These are phyloP conservation scores for Fraxinus sp. DNA, from an alignment of 305 asterid genomes.

Conservation along the genomic window DNA sequence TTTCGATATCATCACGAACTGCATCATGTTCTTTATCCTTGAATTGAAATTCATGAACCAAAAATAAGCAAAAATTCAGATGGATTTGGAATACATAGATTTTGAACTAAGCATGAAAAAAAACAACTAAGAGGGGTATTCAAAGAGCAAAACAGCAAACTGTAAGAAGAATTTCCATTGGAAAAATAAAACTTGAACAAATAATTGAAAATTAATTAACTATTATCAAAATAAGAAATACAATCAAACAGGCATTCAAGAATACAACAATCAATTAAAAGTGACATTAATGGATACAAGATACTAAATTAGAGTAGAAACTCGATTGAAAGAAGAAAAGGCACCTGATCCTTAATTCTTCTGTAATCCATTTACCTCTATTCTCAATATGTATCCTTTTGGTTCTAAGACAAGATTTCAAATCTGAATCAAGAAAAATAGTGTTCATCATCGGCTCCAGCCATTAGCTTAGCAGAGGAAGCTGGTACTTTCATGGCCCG, in stretches of 20 bases:
- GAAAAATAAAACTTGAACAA: not conserved
- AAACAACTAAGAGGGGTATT: not conserved
- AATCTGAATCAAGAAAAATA: not conserved
- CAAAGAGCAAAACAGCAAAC: not conserved
- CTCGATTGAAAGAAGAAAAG: not conserved
- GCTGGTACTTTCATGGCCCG: not conserved
- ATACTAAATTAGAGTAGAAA: not conserved
- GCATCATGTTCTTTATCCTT: conserved; percentile 55
- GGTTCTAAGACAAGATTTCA: not conserved
- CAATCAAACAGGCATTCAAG: not conserved
- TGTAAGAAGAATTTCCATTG: not conserved
- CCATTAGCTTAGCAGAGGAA: not conserved
- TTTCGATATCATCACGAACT: conserved; percentile 52
- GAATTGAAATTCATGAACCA: conserved; percentile 18
- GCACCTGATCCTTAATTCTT: conserved; percentile 71
- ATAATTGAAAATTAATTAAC: conserved; percentile 9
- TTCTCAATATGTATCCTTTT: not conserved
- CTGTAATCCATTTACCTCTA: conserved; percentile 60
- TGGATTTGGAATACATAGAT: conserved; percentile 5
- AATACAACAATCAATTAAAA: conserved; percentile 3
- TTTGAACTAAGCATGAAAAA: not conserved
- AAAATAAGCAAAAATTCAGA: conserved; percentile 13
- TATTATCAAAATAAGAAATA: not conserved
- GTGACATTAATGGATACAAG: not conserved
- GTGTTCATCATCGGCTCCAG: not conserved